These are phyloP conservation scores for Anacardium occidentale DNA, from an alignment of 345 rosid genomes.

Conservation along the genomic window DNA sequence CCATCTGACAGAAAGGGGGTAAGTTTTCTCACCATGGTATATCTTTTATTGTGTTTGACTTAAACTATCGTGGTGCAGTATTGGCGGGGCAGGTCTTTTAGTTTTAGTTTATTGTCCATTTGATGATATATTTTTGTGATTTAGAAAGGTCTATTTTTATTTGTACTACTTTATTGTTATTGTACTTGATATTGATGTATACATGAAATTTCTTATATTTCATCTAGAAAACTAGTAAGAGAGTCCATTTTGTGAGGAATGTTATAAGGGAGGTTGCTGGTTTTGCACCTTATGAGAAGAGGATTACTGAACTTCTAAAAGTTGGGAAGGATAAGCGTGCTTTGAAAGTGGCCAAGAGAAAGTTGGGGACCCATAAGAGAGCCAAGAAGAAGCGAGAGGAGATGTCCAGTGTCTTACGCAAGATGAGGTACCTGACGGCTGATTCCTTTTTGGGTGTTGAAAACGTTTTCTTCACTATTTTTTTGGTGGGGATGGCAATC, in stretches of 20 bases:
- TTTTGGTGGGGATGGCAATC: background rate
- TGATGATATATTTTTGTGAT: background rate
- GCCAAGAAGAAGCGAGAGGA: background rate
- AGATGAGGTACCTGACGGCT: too few relatives aligned
- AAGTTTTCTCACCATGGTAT: background rate
- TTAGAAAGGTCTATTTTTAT: background rate
- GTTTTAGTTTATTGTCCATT: background rate
- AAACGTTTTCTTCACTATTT: background rate
- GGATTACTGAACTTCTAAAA: background rate
- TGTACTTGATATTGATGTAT: background rate
- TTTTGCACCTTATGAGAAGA: background rate
- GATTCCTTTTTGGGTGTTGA: background rate
- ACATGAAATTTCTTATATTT: background rate
- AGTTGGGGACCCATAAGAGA: background rate
- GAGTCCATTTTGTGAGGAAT: slow-evolving; percentile 47
- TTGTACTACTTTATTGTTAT: background rate
- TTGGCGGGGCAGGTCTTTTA: background rate
- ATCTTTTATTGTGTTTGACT: background rate
- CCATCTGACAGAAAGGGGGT: slow-evolving; percentile 47
- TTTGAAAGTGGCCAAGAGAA: background rate
- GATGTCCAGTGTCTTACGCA: too few relatives aligned
- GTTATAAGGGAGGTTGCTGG: slow-evolving; percentile 18
- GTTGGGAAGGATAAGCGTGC: background rate
- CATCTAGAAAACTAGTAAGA: slow-evolving; percentile 47
- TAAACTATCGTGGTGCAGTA: too few relatives aligned